phyloP scores from a whole-genome alignment of 108 stramenopile genomes.

The Nitzschia sp. region DNA sequence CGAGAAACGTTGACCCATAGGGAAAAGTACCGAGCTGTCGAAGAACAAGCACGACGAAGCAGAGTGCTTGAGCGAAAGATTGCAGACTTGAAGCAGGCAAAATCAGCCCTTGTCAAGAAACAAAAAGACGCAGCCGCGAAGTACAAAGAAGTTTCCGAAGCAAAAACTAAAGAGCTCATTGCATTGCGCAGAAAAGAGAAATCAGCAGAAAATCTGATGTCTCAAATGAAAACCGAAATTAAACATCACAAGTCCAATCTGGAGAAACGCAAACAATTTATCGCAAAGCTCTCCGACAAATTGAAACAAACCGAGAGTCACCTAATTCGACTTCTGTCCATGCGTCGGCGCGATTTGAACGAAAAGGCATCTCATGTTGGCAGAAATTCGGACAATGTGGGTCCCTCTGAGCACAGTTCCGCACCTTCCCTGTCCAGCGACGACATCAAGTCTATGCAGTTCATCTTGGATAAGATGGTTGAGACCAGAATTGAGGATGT shows the following conservation, averaged over 20 bases:
- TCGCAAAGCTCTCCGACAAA: conserved; percentile 67
- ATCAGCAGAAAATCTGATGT: conserved; percentile 52
- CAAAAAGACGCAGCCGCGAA: conserved; percentile 66
- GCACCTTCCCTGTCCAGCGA: conserved; percentile 19
- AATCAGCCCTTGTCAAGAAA: conserved; percentile 69
- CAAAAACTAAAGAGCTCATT: conserved; percentile 74
- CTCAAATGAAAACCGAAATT: conserved; percentile 71
- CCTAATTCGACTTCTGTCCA: conserved; percentile 70
- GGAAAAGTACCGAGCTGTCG: conserved; percentile 71
- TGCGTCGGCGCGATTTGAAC: conserved; percentile 53
- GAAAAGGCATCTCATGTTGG: conserved; percentile 13
- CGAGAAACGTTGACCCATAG: conserved; percentile 72
- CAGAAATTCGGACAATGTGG: conserved; percentile 2
- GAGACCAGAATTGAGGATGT: conserved; percentile 51
- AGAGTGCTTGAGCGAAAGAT: conserved; percentile 75
- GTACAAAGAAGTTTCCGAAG: conserved; percentile 66
- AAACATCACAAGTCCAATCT: conserved; percentile 66
- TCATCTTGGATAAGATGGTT: conserved; percentile 69
- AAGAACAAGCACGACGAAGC: conserved; percentile 72
- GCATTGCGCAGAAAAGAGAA: conserved; percentile 71
- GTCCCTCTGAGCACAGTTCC: background rate
- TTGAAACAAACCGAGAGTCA: conserved; percentile 80
- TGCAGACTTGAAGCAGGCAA: conserved; percentile 66
- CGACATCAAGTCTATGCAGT: conserved; percentile 62
- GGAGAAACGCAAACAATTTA: conserved; percentile 61